Conservation (phyloP, 1,284 basidiomycete genomes). For the Porphyrellus sp. region DNA sequence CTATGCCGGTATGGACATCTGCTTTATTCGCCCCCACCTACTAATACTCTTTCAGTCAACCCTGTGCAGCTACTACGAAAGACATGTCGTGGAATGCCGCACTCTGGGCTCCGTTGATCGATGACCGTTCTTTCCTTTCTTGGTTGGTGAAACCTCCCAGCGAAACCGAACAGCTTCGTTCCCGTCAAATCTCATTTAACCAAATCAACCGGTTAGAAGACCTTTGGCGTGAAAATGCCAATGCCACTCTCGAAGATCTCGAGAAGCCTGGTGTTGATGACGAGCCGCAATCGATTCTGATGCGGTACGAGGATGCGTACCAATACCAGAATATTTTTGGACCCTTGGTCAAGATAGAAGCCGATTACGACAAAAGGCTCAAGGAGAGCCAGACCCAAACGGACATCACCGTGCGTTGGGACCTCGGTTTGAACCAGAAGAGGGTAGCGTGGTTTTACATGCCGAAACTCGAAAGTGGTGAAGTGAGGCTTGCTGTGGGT, state of each 20-base stretch:
- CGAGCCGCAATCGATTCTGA: conserved; percentile 88
- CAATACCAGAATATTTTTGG: conserved; percentile 99
- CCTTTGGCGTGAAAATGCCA: conserved; percentile 95
- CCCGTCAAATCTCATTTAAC: conserved; percentile 92
- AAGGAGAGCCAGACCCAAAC: conserved; percentile 99
- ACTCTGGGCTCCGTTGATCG: conserved; percentile 97
- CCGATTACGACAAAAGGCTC: conserved; percentile 96
- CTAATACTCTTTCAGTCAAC: conserved; percentile 62
- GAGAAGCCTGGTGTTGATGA: conserved; percentile 96
- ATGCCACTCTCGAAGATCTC: conserved; percentile 92
- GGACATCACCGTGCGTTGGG: conserved; percentile 95
- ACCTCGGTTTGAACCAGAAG: conserved; percentile 96
- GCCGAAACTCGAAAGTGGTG: conserved; percentile 97
- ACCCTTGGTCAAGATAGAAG: conserved; percentile 98
- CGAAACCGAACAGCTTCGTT: conserved; percentile 92
- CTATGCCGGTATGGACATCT: conserved; percentile 76
- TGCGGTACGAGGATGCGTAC: conserved; percentile 96
- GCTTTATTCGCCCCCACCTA: not conserved
- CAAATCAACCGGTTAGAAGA: conserved; percentile 98
- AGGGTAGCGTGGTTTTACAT: conserved; percentile 95
- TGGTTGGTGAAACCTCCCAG: conserved; percentile 98
- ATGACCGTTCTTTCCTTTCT: conserved; percentile 95
- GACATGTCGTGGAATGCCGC: conserved; percentile 99
- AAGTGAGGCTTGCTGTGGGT: conserved; percentile 94
- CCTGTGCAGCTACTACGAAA: conserved; percentile 94